Conservation (phyloP, 495 filamentous ascomycete genomes). For the Penicillium samsonianum region DNA sequence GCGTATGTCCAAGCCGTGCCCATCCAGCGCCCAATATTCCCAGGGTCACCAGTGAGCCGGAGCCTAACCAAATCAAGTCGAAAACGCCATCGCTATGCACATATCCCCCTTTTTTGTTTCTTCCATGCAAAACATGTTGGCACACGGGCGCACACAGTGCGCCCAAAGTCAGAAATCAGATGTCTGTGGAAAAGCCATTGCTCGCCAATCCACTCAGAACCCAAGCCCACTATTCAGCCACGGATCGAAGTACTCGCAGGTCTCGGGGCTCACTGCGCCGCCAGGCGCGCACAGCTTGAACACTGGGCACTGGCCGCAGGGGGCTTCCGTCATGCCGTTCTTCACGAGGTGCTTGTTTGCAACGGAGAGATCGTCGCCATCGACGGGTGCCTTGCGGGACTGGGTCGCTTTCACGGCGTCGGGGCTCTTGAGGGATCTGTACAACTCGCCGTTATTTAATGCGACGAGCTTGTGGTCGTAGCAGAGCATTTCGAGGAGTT, state of each 20-base stretch:
- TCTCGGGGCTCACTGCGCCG: conserved; percentile 83
- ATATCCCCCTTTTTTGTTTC: conserved; percentile 19
- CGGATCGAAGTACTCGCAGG: conserved; percentile 84
- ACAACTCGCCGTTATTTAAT: conserved; percentile 50
- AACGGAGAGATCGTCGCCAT: conserved; percentile 27
- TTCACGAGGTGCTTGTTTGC: conserved; percentile 33
- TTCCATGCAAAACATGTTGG: conserved; percentile 21
- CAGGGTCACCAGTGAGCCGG: conserved; percentile 3
- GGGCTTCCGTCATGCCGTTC: conserved; percentile 81
- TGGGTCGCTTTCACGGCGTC: conserved; percentile 43
- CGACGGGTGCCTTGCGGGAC: conserved; percentile 37
- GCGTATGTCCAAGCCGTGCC: conserved; percentile 13
- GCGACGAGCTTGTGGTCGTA: conserved; percentile 73
- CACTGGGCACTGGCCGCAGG: conserved; percentile 92
- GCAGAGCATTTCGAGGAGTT: conserved; percentile 79
- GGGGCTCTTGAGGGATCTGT: conserved; percentile 48
- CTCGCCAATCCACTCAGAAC: conserved; percentile 30
- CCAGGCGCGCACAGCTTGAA: conserved; percentile 87
- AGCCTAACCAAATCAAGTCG: conserved; percentile 25
- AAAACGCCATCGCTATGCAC: conserved; percentile 50
- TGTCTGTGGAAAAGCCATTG: not conserved
- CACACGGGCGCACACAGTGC: conserved; percentile 11
- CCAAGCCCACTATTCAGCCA: conserved; percentile 62
- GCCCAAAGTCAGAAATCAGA: conserved; percentile 9
- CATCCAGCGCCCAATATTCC: conserved; percentile 8